Evolutionary conservation across 202 grass and related monocot species (phyloP).

Genomic region (Dendrocalamus latiflorus): DNA sequence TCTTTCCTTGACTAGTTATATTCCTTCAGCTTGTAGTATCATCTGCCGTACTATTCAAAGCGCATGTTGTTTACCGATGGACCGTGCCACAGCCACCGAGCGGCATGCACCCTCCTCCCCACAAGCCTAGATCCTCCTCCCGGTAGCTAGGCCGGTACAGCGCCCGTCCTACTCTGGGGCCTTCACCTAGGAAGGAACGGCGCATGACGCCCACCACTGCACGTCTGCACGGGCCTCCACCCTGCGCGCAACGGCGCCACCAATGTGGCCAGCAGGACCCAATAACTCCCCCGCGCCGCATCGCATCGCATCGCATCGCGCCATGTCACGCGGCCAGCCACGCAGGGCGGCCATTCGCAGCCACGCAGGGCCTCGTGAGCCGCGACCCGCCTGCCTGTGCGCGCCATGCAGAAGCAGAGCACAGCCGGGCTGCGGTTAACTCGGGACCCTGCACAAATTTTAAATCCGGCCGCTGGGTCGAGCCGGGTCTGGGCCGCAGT

Average conservation of each 20-base stretch:
- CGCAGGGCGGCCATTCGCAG: neutral
- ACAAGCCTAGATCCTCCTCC: neutral
- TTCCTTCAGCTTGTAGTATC: neutral
- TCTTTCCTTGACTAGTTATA: neutral
- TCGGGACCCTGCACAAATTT: neutral
- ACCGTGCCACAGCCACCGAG: neutral
- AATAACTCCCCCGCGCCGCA: neutral
- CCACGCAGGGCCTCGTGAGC: slow-evolving; percentile 1
- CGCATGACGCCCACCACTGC: neutral
- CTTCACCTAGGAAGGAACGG: neutral
- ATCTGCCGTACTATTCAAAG: neutral
- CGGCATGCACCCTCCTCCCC: neutral
- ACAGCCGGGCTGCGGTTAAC: neutral
- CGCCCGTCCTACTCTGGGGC: neutral
- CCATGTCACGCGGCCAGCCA: slow-evolving; percentile 27
- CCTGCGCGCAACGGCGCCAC: neutral
- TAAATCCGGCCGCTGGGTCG: neutral
- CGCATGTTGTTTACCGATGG: neutral
- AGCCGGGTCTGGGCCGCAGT: slow-evolving; percentile 6
- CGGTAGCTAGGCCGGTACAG: neutral
- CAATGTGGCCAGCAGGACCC: neutral
- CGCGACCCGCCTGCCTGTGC: neutral
- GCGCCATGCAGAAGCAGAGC: neutral
- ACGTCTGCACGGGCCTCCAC: neutral
- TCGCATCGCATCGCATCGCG: neutral